Conservation (phyloP, 768 basidiomycete genomes). For the Podaxis sp. region DNA sequence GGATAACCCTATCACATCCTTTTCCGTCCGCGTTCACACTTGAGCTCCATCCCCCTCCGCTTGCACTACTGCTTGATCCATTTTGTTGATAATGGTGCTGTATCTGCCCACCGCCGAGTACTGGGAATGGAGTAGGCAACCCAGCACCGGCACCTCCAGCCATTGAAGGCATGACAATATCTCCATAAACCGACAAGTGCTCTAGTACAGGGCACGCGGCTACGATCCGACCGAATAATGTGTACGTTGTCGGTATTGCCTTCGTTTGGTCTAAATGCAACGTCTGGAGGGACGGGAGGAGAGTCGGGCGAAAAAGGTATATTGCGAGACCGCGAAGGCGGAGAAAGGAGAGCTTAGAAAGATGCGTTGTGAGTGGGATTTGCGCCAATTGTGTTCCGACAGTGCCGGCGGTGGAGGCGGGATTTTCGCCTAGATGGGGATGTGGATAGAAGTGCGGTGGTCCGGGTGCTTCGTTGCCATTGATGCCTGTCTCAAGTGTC, state of each 20-base stretch:
- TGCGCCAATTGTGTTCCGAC: not conserved
- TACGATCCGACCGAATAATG: constrained; percentile 33
- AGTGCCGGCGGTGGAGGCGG: not conserved
- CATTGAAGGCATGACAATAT: constrained; percentile 32
- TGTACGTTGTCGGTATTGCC: constrained; percentile 32
- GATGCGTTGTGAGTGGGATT: constrained; percentile 13
- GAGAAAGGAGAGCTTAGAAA: constrained; percentile 33
- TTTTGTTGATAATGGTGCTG: not conserved
- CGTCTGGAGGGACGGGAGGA: constrained; percentile 29
- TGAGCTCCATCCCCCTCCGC: not conserved
- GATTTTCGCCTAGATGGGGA: not conserved
- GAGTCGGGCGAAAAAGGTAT: constrained; percentile 35
- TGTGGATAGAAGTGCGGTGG: not conserved
- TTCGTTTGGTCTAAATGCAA: constrained; percentile 46
- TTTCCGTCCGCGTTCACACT: constrained; percentile 18
- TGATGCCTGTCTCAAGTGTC: not conserved
- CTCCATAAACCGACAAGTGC: constrained; percentile 44
- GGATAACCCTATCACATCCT: constrained; percentile 21
- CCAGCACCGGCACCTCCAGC: not conserved
- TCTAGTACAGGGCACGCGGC: constrained; percentile 30
- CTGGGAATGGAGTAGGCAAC: not conserved
- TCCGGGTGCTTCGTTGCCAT: not conserved
- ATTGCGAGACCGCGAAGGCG: constrained; percentile 45
- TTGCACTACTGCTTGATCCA: not conserved
- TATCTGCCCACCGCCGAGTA: not conserved